Percentiles rank a stretch among this genome's conserved stretches.
phyloP scores from a whole-genome alignment of 2,329 filamentous ascomycete genomes.

The Diaporthe humulicola region DNA sequence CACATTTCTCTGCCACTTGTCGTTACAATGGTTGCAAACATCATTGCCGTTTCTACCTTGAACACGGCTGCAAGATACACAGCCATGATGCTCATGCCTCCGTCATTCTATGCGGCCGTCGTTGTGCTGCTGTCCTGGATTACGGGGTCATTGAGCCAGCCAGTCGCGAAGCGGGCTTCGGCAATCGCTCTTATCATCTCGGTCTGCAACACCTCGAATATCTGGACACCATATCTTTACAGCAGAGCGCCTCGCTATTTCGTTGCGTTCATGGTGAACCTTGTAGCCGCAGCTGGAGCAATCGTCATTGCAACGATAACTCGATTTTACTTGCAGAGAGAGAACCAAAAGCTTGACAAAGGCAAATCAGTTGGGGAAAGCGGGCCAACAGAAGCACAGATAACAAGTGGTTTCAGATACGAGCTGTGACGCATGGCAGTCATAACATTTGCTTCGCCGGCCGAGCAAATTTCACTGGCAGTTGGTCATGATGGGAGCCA shows the following conservation, averaged over 20 bases:
- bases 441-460: background rate
- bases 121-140: conserved; percentile 7
- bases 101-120: background rate
- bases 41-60: conserved; percentile 1
- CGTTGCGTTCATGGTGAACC: background rate
- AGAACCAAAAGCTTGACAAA: background rate
- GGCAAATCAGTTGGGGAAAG: background rate
- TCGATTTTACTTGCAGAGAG: background rate
- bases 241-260: background rate
- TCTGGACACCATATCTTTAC: conserved; percentile 19
- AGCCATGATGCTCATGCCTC: conserved; percentile 7
- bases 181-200: conserved; percentile 1
- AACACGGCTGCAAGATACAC: background rate
- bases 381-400: conserved; percentile 1
- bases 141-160: background rate
- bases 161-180: conserved; percentile 3
- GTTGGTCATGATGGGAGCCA: background rate
- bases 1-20: background rate
- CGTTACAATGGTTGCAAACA: background rate
- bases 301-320: background rate
- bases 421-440: background rate
- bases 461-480: background rate
- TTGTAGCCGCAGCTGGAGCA: conserved; percentile 2
- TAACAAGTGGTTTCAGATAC: background rate
- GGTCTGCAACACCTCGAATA: background rate